Percentiles rank a stretch among this genome's conserved stretches.
Evolutionary conservation across 2,329 filamentous ascomycete genomes (phyloP).

Genomic region (Salinomyces thailandicus): DNA sequence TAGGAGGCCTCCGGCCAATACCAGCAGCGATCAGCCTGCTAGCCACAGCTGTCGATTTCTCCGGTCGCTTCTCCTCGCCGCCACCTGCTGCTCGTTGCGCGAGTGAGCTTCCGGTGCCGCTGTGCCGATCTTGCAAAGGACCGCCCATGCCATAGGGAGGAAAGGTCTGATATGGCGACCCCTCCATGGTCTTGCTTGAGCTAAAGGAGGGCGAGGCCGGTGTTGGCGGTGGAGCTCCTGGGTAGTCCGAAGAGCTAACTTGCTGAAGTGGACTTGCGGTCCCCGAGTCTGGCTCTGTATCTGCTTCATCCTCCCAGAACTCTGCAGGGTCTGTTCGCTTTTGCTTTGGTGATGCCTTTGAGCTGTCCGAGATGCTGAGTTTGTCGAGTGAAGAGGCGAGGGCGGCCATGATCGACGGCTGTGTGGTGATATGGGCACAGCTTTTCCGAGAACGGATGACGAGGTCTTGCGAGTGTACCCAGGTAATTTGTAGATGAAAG

Average conservation of each 20-base stretch:
- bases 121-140: conserved; percentile 6
- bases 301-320: conserved; percentile 67
- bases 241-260: conserved; percentile 19
- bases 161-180: conserved; percentile 16
- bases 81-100: not conserved
- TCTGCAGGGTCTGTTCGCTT: conserved; percentile 38
- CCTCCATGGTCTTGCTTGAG: conserved; percentile 6
- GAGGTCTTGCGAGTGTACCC: too few species aligned
- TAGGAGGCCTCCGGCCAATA: conserved; percentile 68
- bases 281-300: conserved; percentile 25
- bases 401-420: too few species aligned
- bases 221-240: conserved; percentile 54
- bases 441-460: too few species aligned
- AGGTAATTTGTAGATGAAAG: too few species aligned
- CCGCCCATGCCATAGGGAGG: conserved; percentile 16
- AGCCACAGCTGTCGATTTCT: conserved; percentile 90
- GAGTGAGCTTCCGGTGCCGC: not conserved
- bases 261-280: conserved; percentile 14
- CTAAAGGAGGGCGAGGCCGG: conserved; percentile 47
- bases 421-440: too few species aligned
- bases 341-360: conserved; percentile 31
- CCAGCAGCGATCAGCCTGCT: conserved; percentile 81
- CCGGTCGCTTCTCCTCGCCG: conserved; percentile 43
- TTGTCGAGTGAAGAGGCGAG: conserved; percentile 24
- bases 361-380: conserved; percentile 24